Base-by-base conservation (phyloP, 306 rosid species). In the Begonia loranthoides region DNA sequence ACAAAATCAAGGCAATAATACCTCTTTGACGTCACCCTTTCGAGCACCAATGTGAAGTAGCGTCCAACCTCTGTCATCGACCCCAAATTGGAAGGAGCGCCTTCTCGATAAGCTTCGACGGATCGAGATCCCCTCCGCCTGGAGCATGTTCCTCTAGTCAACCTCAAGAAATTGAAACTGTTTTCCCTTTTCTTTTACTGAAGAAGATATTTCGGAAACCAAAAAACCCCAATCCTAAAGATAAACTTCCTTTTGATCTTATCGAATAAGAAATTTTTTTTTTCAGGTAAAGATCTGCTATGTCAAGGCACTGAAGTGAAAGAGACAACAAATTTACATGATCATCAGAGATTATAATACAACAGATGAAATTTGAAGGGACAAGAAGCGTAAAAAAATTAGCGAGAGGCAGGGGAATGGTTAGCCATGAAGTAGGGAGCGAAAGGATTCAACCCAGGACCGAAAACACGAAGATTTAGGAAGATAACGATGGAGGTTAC, bases 371-470 rank as follows among this genome's bases (percentile, higher is more conserved):
- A 45, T 52, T 15, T 21, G 36, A 8, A 7, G 36, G 3, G 28
- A 2, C 17, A 19, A 15, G 14, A 12, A 43, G 8, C 39, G 41
- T 15, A 53, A 57, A 34, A 59, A 46, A 77, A 66, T 77, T 89
- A 89, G 71, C 95, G 94, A 66, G 96, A 43, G 41, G 28, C 28
- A 50, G 60, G 6, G 49, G 74, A 79, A 17, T 90, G 81, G 68
- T 90, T 60, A 55, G 95, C 87, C 5, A 90, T 13, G 72, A 94
- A 85, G 59, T 73, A 82, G 19, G 94, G 80, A 17, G 92, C 73
- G 17, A 84, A 83, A n/a, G 97, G 97, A 90, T 90, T 90, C 94
- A 90, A 87, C 54, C 95, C 97, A 13, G 95, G 95, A 66, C 97
- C 97, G 12, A 82, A 76, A 21, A 74, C 95, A 41, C 97, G 95